These are phyloP conservation scores for Emergomyces pasteurianus DNA, from an alignment of 2,329 filamentous ascomycete genomes.

Conservation along the genomic window DNA sequence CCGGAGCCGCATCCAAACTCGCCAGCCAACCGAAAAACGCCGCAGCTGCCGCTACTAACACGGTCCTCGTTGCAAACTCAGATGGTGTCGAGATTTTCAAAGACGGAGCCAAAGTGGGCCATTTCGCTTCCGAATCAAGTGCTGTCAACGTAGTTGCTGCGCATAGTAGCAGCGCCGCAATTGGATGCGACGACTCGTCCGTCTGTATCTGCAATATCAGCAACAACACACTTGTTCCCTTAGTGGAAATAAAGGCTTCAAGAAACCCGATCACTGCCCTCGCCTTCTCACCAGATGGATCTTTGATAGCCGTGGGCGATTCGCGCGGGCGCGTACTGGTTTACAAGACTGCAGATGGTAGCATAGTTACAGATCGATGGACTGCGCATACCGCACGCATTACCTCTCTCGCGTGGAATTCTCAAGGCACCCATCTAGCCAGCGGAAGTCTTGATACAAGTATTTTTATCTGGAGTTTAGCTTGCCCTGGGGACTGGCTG, in stretches of 20 bases:
- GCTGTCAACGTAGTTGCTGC: constrained; percentile 60
- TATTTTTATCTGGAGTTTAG: constrained; percentile 80
- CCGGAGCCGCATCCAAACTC: constrained; percentile 55
- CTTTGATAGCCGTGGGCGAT: constrained; percentile 69
- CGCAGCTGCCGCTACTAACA: constrained; percentile 39
- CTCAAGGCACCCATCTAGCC: constrained; percentile 61
- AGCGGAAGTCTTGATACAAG: constrained; percentile 86
- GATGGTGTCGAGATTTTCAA: constrained; percentile 49
- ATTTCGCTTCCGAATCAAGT: constrained; percentile 49
- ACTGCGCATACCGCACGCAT: constrained; percentile 58
- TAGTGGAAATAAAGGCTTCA: constrained; percentile 52
- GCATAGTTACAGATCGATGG: constrained; percentile 69
- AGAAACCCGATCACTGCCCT: constrained; percentile 64
- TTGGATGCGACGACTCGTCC: constrained; percentile 62
- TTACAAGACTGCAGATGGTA: constrained; percentile 56
- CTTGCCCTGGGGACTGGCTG: constrained; percentile 69
- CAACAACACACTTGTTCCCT: constrained; percentile 44
- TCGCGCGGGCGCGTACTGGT: constrained; percentile 77
- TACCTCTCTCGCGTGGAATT: constrained; percentile 64
- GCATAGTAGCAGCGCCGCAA: constrained; percentile 54
- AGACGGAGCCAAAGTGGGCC: constrained; percentile 47
- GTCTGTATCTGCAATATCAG: constrained; percentile 62
- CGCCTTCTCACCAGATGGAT: constrained; percentile 70
- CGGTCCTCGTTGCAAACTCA: constrained; percentile 47
- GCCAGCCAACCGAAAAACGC: constrained; percentile 71